phyloP scores from a whole-genome alignment of 2,329 filamentous ascomycete species.

The Hortaea werneckii region DNA sequence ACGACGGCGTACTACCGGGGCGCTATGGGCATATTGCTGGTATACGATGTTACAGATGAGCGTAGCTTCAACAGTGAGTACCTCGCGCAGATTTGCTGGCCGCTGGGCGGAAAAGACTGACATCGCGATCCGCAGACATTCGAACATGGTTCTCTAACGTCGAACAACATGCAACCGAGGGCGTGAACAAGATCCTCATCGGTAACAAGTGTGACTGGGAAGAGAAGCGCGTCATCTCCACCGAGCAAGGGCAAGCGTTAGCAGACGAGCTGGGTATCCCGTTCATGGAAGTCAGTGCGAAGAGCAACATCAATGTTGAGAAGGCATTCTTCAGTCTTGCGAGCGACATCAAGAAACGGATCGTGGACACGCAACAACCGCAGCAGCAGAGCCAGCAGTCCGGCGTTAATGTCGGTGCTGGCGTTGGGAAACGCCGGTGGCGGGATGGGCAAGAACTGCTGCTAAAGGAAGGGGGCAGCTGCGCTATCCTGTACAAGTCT shows the following conservation, averaged over 20 bases:
- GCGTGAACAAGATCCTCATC: constrained; percentile 98
- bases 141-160: constrained; percentile 99
- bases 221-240: constrained; percentile 91
- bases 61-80: constrained; percentile 83
- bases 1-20: constrained; percentile 98
- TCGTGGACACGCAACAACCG: constrained; percentile 68
- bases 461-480: constrained; percentile 39
- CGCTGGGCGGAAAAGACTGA: not conserved
- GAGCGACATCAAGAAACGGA: constrained; percentile 93
- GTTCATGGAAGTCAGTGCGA: constrained; percentile 96
- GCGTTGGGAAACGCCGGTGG: constrained; percentile 18
- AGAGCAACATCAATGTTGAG: constrained; percentile 99
- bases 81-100: not conserved
- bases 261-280: constrained; percentile 94
- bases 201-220: constrained; percentile 99
- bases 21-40: constrained; percentile 94
- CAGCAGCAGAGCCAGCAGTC: constrained; percentile 62
- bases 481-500: no score
- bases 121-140: constrained; percentile 57
- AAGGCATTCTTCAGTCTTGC: constrained; percentile 96
- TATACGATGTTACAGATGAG: constrained; percentile 97
- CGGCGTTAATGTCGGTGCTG: constrained; percentile 22
- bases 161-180: constrained; percentile 94
- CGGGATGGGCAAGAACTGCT: constrained; percentile 47
- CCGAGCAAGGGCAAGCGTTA: constrained; percentile 83